Percentiles rank a stretch among this genome's conserved stretches.
Evolutionary conservation across 208 protist species (phyloP).

Genomic region (Crithidia expoeki): DNA sequence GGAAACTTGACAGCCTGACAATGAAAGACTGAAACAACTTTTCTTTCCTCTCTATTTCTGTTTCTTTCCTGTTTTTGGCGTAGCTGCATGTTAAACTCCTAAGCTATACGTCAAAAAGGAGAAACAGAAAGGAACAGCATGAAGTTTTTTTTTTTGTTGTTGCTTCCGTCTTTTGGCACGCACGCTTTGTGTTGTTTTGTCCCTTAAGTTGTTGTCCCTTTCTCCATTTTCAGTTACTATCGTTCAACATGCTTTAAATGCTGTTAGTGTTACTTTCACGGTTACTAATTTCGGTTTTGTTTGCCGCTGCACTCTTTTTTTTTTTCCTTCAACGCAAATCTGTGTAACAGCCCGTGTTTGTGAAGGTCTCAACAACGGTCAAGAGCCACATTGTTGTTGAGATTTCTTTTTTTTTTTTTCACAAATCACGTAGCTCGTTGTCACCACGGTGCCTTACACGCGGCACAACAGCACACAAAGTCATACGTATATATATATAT

Average conservation of each 20-base stretch:
- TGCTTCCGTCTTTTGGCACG: no score
- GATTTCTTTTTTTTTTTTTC: no score
- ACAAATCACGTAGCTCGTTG: no score
- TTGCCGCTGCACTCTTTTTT: neutral
- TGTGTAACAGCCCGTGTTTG: neutral
- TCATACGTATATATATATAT: no score
- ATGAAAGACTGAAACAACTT: neutral
- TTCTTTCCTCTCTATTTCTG: slow-evolving; percentile 11
- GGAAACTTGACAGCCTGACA: neutral
- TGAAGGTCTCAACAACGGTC: no score
- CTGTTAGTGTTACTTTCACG: neutral
- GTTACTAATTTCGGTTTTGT: neutral
- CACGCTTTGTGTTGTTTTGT: neutral
- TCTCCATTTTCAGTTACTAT: neutral
- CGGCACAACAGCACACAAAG: no score
- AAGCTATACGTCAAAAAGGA: no score
- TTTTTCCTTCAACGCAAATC: neutral
- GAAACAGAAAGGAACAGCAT: no score
- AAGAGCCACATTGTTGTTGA: no score
- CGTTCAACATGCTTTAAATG: neutral
- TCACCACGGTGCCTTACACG: no score
- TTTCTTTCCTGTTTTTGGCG: neutral
- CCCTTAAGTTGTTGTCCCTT: neutral
- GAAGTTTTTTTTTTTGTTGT: no score
- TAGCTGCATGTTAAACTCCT: no score